Evolutionary conservation across 1,139 yeast species (phyloP), one percentile per base, ranked within the genome.

Genomic region (Geotrichum histeridarum): DNA sequence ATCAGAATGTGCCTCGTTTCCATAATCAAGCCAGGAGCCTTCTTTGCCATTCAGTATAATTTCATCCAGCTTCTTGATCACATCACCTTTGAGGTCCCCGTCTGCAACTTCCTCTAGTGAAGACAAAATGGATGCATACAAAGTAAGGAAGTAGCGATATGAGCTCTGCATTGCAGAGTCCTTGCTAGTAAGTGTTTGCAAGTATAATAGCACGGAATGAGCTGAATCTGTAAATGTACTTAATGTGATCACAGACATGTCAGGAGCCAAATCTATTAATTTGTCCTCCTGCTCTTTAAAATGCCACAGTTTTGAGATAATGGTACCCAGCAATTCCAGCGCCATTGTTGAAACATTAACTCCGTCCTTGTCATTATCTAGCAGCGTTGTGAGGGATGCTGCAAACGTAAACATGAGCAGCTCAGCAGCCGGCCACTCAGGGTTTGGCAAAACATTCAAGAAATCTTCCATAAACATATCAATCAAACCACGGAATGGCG

Each of bases 401-500:
- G 77, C 69, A 2, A 83, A 57, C 0, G 80, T 70, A 3, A 68
- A 66, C 5, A 83, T 66, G 17, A 84, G 59, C 0, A 73, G 60
- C 55, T 81, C 86, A 0, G 83, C 73, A 0, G 80, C 79, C 0
- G 87, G 75, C 80, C 84, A 86, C 55, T 81, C 84, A 0, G 89
- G 86, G 14, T 67, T 68, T 2, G 71, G 65, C 2, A 84, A 62
- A 53, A 84, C 68, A 0, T 63, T 60, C 6, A 81, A 58, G 35
- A 86, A 68, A 62, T 87, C 95, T 42, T 78, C 79, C 1, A 83
- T 61, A 33, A 84, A 71, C 11, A 75, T 61, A 41, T 83, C 86
- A 42, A 85, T 64, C 0, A 75, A 52, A 1, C 52, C 59, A 51
- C 64, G 56, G 45, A 62, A 62, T 0, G 68, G 67, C 2, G 62